These are phyloP conservation scores for Lactifluus volemus DNA, from an alignment of 768 basidiomycete genomes.

Conservation along the genomic window DNA sequence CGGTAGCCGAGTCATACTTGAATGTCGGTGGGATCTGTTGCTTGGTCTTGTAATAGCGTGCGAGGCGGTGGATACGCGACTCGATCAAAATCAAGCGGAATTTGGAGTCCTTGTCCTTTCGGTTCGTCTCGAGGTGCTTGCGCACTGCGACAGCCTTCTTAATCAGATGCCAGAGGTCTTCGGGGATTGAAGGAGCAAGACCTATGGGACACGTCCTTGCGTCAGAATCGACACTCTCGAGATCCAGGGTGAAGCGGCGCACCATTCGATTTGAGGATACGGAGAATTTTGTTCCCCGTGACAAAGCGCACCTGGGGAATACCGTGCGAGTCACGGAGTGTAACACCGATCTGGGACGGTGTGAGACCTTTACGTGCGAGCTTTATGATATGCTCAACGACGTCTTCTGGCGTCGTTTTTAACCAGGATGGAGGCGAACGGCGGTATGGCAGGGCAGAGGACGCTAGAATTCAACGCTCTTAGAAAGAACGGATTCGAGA, in stretches of 20 bases:
- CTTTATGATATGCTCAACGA: conserved; percentile 93
- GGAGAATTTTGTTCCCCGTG: conserved; percentile 98
- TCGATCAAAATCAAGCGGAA: conserved; percentile 98
- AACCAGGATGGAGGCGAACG: conserved; percentile 93
- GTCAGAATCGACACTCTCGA: conserved; percentile 1
- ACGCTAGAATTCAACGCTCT: conserved; percentile 36
- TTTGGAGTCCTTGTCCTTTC: conserved; percentile 98
- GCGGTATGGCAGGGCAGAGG: conserved; percentile 96
- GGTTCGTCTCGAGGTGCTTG: conserved; percentile 96
- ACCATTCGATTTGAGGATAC: conserved; percentile 95
- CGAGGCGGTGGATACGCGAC: conserved; percentile 96
- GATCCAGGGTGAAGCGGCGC: conserved; percentile 26
- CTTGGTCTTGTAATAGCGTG: conserved; percentile 97
- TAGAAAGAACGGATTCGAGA: neutral
- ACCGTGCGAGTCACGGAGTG: conserved; percentile 96
- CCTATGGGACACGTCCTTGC: conserved; percentile 40
- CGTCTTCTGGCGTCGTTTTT: conserved; percentile 92
- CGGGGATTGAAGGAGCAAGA: conserved; percentile 94
- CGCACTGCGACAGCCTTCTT: conserved; percentile 99
- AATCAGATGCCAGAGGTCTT: conserved; percentile 99
- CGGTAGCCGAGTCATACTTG: conserved; percentile 96
- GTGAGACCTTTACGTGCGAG: conserved; percentile 96
- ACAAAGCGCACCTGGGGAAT: conserved; percentile 97
- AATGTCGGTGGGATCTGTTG: conserved; percentile 96
- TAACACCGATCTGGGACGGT: conserved; percentile 96